Base-by-base conservation (phyloP, 495 filamentous ascomycete species). In the Platismatia glauca region DNA sequence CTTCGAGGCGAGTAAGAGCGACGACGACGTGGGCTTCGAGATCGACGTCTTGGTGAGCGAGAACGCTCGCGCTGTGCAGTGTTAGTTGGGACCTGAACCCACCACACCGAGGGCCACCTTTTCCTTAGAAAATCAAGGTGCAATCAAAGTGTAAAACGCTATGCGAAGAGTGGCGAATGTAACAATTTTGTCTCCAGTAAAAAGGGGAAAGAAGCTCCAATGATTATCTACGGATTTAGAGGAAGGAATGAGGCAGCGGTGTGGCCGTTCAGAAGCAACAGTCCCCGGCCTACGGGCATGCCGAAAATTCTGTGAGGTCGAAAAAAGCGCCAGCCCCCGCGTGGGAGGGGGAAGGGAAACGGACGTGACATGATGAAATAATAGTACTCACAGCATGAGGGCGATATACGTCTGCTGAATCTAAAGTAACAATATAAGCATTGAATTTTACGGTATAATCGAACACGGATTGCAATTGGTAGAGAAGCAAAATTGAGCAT, bases 1-100 rank as follows among this genome's bases (percentile, higher is more conserved):
- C 89, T 93, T 73, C 91, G 90, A 63, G 92, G 90, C 46, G 91
- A 94, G 76, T 95, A 96, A 52, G 92, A 96, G 69, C 92, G 86
- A 74, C 89, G 89, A 64, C 84, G 85, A 73, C 86, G 84, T 66
- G 85, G 85, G 71, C 84, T 87, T 71, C 92, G 88, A 72, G 86
- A 87, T 71, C 90, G 90, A 77, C 91, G 88, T 75, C 91, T 86
- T 69, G 91, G 91, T 66, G 90, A 94, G 75, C 91, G 89, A 77
- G 91, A 94, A 77, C 94, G 88, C 84, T 96, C 92, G 76, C 93
- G 91, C 90, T 96, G 83, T 55, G 39, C 31, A 34, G 50, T 37
- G 48, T 66, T 34, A 66, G 55, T 55, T 37, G 53, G 34, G 38
- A 58, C 53, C 37, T 55, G 35, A 31, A 39, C 35, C 7, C 38